phyloP scores from a whole-genome alignment of 2,329 filamentous ascomycete species.

The Arthrobotrys megalospora region DNA sequence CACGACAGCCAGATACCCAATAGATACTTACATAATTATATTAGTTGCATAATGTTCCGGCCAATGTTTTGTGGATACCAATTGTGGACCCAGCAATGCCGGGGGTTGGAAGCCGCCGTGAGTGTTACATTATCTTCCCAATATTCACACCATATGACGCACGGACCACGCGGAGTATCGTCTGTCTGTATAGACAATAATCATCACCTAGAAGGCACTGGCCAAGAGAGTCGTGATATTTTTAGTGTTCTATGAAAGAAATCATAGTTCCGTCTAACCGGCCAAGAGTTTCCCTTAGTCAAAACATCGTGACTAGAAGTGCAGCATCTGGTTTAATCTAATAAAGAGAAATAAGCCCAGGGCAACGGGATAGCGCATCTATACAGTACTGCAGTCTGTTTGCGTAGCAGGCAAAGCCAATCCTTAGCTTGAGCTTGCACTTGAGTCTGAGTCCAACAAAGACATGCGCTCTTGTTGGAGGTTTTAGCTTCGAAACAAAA shows the following conservation, averaged over 20 bases:
- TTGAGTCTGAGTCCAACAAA: constrained; percentile 25
- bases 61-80: not conserved
- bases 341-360: constrained; percentile 7
- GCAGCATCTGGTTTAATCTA: not conserved
- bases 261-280: too few species aligned
- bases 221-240: too few species aligned
- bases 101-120: too few species aligned
- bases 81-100: not conserved
- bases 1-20: not conserved
- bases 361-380: not conserved
- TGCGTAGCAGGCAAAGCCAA: not conserved
- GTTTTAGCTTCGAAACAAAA: constrained; percentile 27
- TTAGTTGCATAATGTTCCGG: not conserved
- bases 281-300: too few species aligned
- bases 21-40: not conserved
- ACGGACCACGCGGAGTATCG: not conserved
- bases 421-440: not conserved
- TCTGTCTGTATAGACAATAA: too few species aligned
- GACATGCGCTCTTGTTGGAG: constrained; percentile 3
- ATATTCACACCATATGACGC: not conserved
- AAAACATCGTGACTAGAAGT: not conserved
- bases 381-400: not conserved
- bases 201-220: too few species aligned
- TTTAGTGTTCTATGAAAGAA: too few species aligned
- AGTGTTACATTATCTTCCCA: too few species aligned